Percentiles rank a stretch among this genome's conserved stretches.
Conservation (phyloP, 2,329 filamentous ascomycete species). For the Ophiosphaerella korrae region DNA sequence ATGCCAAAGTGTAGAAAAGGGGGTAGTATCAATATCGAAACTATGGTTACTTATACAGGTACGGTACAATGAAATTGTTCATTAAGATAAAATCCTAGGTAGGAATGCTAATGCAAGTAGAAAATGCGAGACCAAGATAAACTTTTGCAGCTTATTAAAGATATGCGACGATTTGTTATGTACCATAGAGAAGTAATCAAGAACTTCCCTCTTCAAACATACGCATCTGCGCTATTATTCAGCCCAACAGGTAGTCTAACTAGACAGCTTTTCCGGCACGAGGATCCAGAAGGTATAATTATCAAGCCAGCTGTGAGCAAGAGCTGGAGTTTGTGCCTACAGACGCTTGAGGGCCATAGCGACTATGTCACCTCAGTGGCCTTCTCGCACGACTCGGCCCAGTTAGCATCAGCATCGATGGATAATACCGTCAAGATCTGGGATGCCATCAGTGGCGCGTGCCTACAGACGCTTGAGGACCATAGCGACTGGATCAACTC, state of each 20-base stretch:
- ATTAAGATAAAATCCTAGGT: background rate
- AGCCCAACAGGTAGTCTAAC: slow-evolving; percentile 22
- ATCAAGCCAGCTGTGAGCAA: slow-evolving; percentile 12
- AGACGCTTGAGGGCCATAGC: slow-evolving; percentile 20
- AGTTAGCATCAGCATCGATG: background rate
- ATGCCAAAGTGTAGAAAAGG: slow-evolving; percentile 7
- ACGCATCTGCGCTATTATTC: slow-evolving; percentile 28
- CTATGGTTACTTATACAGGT: slow-evolving; percentile 1
- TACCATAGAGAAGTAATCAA: slow-evolving; percentile 26
- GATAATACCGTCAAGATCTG: slow-evolving; percentile 17
- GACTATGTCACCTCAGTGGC: slow-evolving; percentile 13
- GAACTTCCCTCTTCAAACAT: slow-evolving; percentile 26
- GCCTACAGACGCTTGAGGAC: slow-evolving; percentile 16
- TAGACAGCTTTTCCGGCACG: slow-evolving; percentile 12
- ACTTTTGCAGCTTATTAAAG: slow-evolving; percentile 12
- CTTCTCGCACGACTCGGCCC: slow-evolving; percentile 20
- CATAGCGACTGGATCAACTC: too few species aligned
- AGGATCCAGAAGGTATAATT: slow-evolving; percentile 20
- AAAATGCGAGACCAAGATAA: too few species aligned
- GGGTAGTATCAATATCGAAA: slow-evolving; percentile 8
- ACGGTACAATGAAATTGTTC: background rate
- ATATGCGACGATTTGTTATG: slow-evolving; percentile 26
- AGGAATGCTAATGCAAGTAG: too few species aligned
- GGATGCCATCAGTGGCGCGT: background rate
- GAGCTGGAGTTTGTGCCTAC: background rate